These are phyloP conservation scores for Diplosphaera chodatii DNA, from an alignment of 139 green algal genomes.

Conservation along the genomic window DNA sequence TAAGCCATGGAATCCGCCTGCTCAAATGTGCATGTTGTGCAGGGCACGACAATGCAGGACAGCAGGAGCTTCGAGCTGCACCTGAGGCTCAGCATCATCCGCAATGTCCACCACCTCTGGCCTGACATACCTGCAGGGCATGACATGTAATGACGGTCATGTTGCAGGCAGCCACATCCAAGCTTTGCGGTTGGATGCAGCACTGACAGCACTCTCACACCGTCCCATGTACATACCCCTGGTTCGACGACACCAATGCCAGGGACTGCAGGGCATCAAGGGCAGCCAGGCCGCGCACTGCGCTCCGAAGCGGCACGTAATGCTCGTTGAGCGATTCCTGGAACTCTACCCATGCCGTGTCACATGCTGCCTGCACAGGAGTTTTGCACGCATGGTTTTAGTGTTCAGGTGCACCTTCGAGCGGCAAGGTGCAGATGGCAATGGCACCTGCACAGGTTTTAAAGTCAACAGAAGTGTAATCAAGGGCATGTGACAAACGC, in stretches of 20 bases:
- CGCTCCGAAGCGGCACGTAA: conserved; percentile 41
- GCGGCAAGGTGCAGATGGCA: no score
- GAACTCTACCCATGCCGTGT: conserved; percentile 48
- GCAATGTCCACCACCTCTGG: conserved; percentile 27
- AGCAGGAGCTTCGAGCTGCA: background rate
- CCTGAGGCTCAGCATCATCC: background rate
- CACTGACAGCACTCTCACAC: background rate
- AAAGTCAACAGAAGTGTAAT: no score
- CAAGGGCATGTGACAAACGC: no score
- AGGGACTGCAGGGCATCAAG: conserved; percentile 75
- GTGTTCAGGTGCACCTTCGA: no score
- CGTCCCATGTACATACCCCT: conserved; percentile 17
- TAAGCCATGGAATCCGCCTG: no score
- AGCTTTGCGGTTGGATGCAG: background rate
- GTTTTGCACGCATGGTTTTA: no score
- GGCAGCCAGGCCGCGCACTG: conserved; percentile 54
- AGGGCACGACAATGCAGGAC: no score
- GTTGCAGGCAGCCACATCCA: no score
- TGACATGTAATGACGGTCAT: background rate
- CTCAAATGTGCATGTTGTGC: no score
- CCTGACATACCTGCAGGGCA: conserved; percentile 24
- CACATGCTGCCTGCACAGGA: conserved; percentile 28
- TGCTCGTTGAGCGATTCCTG: conserved; percentile 35
- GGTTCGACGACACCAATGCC: conserved; percentile 37
- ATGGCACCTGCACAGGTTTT: no score